Conservation (phyloP, 352 stramenopile species). For the Phytophthora foliorum region DNA sequence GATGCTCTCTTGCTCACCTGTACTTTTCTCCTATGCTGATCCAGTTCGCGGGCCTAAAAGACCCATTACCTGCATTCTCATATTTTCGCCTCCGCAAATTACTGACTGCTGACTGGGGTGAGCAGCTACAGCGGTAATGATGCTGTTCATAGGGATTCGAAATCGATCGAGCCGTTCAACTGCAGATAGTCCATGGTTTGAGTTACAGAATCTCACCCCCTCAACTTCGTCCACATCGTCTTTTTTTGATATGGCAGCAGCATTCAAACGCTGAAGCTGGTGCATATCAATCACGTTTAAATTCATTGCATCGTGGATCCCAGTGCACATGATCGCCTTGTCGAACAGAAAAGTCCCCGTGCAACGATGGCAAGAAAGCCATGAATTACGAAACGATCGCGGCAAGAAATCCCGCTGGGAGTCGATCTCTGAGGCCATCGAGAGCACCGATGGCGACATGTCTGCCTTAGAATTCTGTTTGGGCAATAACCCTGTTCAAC, state of each 20-base stretch:
- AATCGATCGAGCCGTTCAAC: constrained; percentile 58
- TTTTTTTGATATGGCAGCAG: background rate
- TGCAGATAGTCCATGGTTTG: constrained; percentile 7
- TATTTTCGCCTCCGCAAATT: constrained; percentile 57
- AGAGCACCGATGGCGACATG: constrained; percentile 44
- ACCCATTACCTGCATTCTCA: constrained; percentile 48
- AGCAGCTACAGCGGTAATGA: constrained; percentile 56
- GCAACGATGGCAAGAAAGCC: constrained; percentile 67
- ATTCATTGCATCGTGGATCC: constrained; percentile 44
- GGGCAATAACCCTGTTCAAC: constrained; percentile 17
- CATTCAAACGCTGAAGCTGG: constrained; percentile 35
- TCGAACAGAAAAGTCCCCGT: constrained; percentile 54
- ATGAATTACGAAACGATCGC: constrained; percentile 51
- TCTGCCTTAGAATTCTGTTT: constrained; percentile 32
- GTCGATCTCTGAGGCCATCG: constrained; percentile 31
- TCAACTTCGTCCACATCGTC: background rate
- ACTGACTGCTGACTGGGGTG: constrained; percentile 58
- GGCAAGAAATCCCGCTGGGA: constrained; percentile 29
- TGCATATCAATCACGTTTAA: constrained; percentile 67
- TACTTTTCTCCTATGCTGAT: background rate
- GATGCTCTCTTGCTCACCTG: too few relatives aligned
- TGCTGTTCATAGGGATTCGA: constrained; percentile 51
- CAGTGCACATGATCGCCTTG: constrained; percentile 60
- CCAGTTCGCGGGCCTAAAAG: constrained; percentile 12
- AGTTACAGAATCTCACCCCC: background rate